Conservation (phyloP, 306 rosid genomes). For the Chamaecrista fasciculata region DNA sequence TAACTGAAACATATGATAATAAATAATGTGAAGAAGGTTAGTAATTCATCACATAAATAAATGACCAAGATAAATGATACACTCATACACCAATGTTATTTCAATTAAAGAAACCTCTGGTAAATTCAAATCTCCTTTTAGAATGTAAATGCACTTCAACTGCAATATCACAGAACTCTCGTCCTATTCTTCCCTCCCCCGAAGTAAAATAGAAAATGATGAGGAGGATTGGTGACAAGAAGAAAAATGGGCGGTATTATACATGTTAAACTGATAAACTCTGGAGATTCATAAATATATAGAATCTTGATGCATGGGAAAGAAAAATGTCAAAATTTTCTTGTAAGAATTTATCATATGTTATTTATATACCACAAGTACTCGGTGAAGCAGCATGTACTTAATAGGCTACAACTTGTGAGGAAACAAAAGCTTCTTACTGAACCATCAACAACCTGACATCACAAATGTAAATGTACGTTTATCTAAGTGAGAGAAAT, state of each 20-base stretch:
- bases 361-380: too few relatives aligned
- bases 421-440: too few relatives aligned
- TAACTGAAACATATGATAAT: conserved; percentile 57
- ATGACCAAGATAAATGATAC: neutral
- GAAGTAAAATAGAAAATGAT: neutral
- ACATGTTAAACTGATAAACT: neutral
- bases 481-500: neutral
- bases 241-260: neutral
- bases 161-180: conserved; percentile 13
- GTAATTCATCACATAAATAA: conserved; percentile 12
- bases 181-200: neutral
- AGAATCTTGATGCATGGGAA: too few relatives aligned
- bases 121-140: conserved; percentile 8
- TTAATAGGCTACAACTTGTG: too few relatives aligned
- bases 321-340: too few relatives aligned
- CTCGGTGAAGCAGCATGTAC: too few relatives aligned
- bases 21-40: conserved; percentile 16
- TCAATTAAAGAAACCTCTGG: neutral
- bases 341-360: too few relatives aligned
- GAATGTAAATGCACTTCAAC: conserved; percentile 14
- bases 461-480: neutral
- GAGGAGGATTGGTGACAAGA: neutral
- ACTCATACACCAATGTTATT: too few relatives aligned
- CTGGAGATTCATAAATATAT: too few relatives aligned
- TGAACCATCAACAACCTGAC: too few relatives aligned